Evolutionary conservation across 2,329 filamentous ascomycete species (phyloP).

Genomic region (Lithohypha guttulata): DNA sequence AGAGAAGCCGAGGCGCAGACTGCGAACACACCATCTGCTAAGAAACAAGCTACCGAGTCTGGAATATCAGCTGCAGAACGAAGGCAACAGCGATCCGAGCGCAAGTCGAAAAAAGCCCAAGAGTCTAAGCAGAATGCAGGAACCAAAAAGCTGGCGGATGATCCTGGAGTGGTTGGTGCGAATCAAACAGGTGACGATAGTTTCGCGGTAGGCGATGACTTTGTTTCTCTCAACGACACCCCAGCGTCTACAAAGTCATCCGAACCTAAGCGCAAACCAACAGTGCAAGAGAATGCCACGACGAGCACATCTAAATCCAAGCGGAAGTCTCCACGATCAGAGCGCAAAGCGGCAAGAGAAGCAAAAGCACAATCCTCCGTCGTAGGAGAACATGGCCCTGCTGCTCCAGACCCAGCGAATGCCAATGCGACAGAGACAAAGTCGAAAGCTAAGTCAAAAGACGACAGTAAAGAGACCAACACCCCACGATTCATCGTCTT

Average conservation of each 20-base stretch:
- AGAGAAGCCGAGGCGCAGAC: slow-evolving; percentile 11
- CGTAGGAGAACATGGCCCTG: slow-evolving; percentile 9
- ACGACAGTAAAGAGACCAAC: slow-evolving; percentile 10
- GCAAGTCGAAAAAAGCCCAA: slow-evolving; percentile 16
- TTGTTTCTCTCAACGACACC: slow-evolving; percentile 4
- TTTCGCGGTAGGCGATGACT: slow-evolving; percentile 4
- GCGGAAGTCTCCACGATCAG: slow-evolving; percentile 1
- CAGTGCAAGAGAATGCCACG: no score
- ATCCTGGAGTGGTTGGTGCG: not conserved
- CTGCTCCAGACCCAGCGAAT: slow-evolving; percentile 24
- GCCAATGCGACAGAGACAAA: not conserved
- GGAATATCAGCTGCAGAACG: slow-evolving; percentile 14
- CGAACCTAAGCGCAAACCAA: not conserved
- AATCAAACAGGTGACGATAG: not conserved
- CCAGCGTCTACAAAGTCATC: not conserved
- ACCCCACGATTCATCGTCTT: slow-evolving; percentile 61
- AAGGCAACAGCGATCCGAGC: slow-evolving; percentile 19
- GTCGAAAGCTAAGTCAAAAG: not conserved
- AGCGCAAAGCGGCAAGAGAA: slow-evolving; percentile 10
- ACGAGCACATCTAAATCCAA: slow-evolving; percentile 2
- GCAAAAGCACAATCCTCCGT: slow-evolving; percentile 18
- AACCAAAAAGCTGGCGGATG: slow-evolving; percentile 8
- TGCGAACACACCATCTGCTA: slow-evolving; percentile 3
- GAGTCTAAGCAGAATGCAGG: slow-evolving; percentile 12
- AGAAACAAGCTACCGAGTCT: slow-evolving; percentile 7